Evolutionary conservation across 805 yeast species (phyloP).

Genomic region (Danielia reshetovae): DNA sequence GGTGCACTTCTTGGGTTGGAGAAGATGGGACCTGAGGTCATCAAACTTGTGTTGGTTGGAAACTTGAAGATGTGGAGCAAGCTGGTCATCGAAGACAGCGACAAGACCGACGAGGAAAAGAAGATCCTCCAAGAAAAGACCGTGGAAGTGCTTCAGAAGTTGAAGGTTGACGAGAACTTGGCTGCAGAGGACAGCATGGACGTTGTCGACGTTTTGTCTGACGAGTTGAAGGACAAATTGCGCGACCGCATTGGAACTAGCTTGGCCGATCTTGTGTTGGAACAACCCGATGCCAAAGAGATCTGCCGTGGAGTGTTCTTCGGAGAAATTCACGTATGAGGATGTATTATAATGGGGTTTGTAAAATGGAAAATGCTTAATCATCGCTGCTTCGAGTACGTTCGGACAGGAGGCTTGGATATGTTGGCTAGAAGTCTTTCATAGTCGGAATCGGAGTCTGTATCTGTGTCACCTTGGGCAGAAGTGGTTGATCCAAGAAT

Average conservation of each 20-base stretch:
- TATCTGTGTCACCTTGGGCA: slow-evolving; percentile 6
- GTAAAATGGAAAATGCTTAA: too few relatives aligned
- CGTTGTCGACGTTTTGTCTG: slow-evolving; percentile 24
- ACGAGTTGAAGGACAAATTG: slow-evolving; percentile 39
- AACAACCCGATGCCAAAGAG: slow-evolving; percentile 45
- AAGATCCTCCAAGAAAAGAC: slow-evolving; percentile 43
- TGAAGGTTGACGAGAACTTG: slow-evolving; percentile 30
- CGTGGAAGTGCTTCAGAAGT: slow-evolving; percentile 50
- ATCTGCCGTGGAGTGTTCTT: slow-evolving; percentile 66
- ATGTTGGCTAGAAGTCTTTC: slow-evolving; percentile 13
- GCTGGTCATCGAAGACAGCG: slow-evolving; percentile 46
- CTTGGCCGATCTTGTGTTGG: slow-evolving; percentile 47
- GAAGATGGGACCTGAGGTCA: slow-evolving; percentile 82
- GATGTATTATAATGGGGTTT: too few relatives aligned
- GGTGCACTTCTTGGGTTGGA: slow-evolving; percentile 86
- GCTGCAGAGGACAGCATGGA: slow-evolving; percentile 29
- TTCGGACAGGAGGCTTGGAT: slow-evolving; percentile 8
- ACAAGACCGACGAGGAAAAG: slow-evolving; percentile 43
- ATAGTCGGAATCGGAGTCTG: slow-evolving; percentile 15
- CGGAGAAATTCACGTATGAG: slow-evolving; percentile 45
- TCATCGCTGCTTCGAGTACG: slow-evolving; percentile 6
- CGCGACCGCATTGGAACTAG: slow-evolving; percentile 57
- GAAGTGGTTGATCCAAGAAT: too few relatives aligned
- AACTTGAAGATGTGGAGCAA: slow-evolving; percentile 79
- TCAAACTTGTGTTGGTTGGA: slow-evolving; percentile 78